Evolutionary conservation across 1,139 yeast species (phyloP).

Genomic region (Debaryomyces subglobosus): DNA sequence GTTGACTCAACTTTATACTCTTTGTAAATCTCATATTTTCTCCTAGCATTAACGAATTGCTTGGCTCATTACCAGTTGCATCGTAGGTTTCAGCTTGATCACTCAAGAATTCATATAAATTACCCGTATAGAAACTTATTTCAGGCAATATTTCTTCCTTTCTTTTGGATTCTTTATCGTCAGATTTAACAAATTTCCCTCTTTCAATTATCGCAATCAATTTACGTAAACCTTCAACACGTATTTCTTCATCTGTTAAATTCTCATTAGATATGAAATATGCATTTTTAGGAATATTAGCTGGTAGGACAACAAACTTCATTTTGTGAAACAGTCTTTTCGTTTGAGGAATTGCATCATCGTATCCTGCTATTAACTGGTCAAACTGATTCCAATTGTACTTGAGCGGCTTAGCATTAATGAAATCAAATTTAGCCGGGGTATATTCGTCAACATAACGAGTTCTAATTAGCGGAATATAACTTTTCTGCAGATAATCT

Average conservation of each 20-base stretch:
- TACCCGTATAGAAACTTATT: constrained; percentile 86
- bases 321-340: constrained; percentile 64
- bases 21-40: constrained; percentile 40
- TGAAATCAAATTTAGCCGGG: constrained; percentile 60
- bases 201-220: constrained; percentile 69
- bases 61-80: constrained; percentile 37
- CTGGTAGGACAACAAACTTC: constrained; percentile 82
- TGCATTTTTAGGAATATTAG: constrained; percentile 65
- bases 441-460: constrained; percentile 72
- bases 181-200: constrained; percentile 49
- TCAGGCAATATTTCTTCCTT: constrained; percentile 68
- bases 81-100: constrained; percentile 38
- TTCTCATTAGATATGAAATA: constrained; percentile 58
- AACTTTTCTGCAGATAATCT: constrained; percentile 27
- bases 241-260: constrained; percentile 75
- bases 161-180: constrained; percentile 42
- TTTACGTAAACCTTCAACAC: constrained; percentile 83
- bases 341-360: constrained; percentile 64
- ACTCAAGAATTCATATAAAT: constrained; percentile 64
- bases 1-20: constrained; percentile 37
- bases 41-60: constrained; percentile 33
- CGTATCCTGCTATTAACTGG: constrained; percentile 87
- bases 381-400: constrained; percentile 93
- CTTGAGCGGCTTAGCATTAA: constrained; percentile 53
- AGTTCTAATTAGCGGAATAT: constrained; percentile 69